These are phyloP conservation scores for Baudoinia panamericana DNA, from an alignment of 495 filamentous ascomycete genomes.

Conservation along the genomic window DNA sequence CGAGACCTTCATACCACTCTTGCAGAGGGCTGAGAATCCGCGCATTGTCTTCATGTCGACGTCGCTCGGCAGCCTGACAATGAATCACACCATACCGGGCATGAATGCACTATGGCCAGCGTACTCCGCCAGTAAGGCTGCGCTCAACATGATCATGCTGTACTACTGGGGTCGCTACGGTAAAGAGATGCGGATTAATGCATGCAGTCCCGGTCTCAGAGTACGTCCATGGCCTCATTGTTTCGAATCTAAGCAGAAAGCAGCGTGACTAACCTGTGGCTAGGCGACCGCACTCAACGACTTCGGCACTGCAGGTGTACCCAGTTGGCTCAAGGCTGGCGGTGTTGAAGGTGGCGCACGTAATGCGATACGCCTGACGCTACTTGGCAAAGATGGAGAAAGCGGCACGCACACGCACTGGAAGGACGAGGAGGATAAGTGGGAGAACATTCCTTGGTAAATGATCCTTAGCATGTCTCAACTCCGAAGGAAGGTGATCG, in stretches of 20 bases:
- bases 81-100: background rate
- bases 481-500: background rate
- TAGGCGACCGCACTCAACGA: background rate
- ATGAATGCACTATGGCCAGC: background rate
- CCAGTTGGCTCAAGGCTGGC: background rate
- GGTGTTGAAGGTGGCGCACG: background rate
- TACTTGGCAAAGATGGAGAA: conserved; percentile 7
- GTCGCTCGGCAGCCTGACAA: conserved; percentile 1
- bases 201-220: conserved; percentile 7
- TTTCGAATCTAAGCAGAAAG: background rate
- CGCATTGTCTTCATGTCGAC: conserved; percentile 12
- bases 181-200: conserved; percentile 5
- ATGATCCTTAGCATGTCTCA: no score
- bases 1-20: conserved; percentile 9
- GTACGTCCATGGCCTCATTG: background rate
- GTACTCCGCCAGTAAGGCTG: conserved; percentile 10
- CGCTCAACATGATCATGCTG: conserved; percentile 16
- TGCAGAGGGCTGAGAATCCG: conserved; percentile 8
- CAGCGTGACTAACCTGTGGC: background rate
- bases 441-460: background rate
- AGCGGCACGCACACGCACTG: background rate
- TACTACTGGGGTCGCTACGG: background rate
- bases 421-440: background rate
- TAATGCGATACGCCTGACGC: conserved; percentile 3
- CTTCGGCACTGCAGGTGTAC: background rate